Base-by-base conservation (phyloP, 257 asterid genomes). In the Echium plantagineum region DNA sequence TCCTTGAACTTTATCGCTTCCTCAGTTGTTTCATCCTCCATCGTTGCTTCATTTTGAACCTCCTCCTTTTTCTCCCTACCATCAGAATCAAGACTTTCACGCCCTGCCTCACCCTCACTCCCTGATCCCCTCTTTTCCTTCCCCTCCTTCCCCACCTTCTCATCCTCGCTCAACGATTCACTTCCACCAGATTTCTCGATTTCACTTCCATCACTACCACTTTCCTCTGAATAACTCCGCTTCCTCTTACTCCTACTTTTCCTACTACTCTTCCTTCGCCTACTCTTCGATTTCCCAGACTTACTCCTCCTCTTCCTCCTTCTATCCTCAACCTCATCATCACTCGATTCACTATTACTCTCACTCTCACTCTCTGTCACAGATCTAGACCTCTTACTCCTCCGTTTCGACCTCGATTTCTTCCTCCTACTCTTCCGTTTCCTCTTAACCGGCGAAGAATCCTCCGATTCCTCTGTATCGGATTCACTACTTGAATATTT, bases 1-100 rank as follows among this genome's bases (percentile, higher is more conserved):
- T 91, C 98, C 72, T 79, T 85, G 24, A 87, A 77, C 69, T 66
- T 72, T 22, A 80, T 83, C 32, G 78, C 7, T 82, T 87, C 96
- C 0, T 64, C 67, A 16, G 75, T 68, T 35, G 66, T 62, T 42
- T 83, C 93, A 26, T 78, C 75, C 5, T 63, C 65, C 24, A 61
- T 42, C 26, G 54, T 55, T 38, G 60, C 72, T 74, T 85, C 89
- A 18, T 72, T 24, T 3, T 24, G 84, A 16, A 51, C 73, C 64
- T 42, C 70, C 55, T 15, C 70, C 55, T 15, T 73, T 58, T 74
- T 75, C 0, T 38, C 77, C 53, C 68, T 82, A 48, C 57, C 66
- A 57, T 66, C 81, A 55, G 66, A 63, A 58, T 66, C 60, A 59
- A n/a, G n/a, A n/a, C n/a, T n/a, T n/a, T n/a, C n/a, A n/a, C n/a